These are phyloP conservation scores for Actinomortierella wolfii DNA, from an alignment of 371 early-diverging fungal genomes.

Conservation along the genomic window DNA sequence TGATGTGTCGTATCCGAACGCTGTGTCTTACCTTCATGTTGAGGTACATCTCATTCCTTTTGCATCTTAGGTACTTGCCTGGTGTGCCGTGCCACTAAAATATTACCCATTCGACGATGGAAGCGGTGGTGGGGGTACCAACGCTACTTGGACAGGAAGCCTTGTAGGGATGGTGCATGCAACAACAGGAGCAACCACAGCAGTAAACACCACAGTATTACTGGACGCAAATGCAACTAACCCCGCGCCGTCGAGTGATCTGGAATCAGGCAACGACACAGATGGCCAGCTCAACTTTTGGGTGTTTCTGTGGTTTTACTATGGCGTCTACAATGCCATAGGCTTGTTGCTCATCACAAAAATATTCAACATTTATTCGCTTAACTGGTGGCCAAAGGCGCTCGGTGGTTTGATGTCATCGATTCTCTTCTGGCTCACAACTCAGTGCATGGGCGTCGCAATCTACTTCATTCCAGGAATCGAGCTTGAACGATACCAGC, in stretches of 20 bases:
- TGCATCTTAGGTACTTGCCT: conserved; percentile 35
- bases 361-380: conserved; percentile 74
- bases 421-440: conserved; percentile 66
- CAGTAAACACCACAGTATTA: not conserved
- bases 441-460: conserved; percentile 59
- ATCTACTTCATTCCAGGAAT: conserved; percentile 54
- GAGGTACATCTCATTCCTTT: no score
- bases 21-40: no score
- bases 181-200: conserved; percentile 17
- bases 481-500: conserved; percentile 52
- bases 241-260: not conserved
- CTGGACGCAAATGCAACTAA: conserved; percentile 12
- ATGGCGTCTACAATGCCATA: conserved; percentile 73
- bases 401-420: conserved; percentile 65
- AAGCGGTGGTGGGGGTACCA: not conserved
- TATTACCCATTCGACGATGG: conserved; percentile 40
- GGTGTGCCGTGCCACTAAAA: conserved; percentile 46
- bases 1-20: no score
- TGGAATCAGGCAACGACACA: conserved; percentile 4
- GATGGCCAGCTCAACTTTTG: conserved; percentile 66
- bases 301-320: conserved; percentile 78
- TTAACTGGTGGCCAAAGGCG: conserved; percentile 78
- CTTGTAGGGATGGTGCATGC: not conserved
- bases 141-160: no score
- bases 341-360: conserved; percentile 73